Evolutionary conservation across 306 rosid genomes (phyloP).

Genomic region (Gillenia trifoliata): DNA sequence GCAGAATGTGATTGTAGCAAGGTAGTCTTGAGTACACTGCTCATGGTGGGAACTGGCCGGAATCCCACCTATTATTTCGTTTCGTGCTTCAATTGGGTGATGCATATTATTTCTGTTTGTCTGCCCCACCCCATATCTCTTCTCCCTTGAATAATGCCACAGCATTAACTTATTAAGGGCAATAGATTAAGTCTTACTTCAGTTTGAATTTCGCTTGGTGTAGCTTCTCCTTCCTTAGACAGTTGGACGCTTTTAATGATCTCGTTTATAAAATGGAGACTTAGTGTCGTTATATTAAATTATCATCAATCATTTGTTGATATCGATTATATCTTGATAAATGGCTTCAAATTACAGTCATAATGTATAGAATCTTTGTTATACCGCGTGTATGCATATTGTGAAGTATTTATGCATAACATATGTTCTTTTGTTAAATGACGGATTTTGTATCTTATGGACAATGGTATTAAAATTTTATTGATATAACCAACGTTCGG

Average conservation of each 20-base stretch:
- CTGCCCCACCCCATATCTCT: constrained; percentile 8
- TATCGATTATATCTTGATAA: neutral
- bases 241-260: too few relatives aligned
- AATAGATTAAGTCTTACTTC: neutral
- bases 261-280: neutral
- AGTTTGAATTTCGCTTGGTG: neutral
- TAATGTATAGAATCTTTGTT: too few relatives aligned
- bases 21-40: neutral
- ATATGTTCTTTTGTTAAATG: too few relatives aligned
- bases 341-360: neutral
- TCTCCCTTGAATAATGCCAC: neutral
- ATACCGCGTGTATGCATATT: neutral
- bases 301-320: too few relatives aligned
- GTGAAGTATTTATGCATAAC: too few relatives aligned
- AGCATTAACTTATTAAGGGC: neutral
- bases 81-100: constrained; percentile 2
- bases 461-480: too few relatives aligned
- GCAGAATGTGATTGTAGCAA: constrained; percentile 5
- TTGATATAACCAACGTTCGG: too few relatives aligned
- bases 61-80: neutral
- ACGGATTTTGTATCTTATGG: too few relatives aligned
- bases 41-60: neutral
- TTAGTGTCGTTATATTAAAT: neutral
- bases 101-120: constrained; percentile 5
- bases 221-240: neutral